phyloP scores from a whole-genome alignment of 192 early-diverging fungal species.

The Jimgerdemannia lactiflua region DNA sequence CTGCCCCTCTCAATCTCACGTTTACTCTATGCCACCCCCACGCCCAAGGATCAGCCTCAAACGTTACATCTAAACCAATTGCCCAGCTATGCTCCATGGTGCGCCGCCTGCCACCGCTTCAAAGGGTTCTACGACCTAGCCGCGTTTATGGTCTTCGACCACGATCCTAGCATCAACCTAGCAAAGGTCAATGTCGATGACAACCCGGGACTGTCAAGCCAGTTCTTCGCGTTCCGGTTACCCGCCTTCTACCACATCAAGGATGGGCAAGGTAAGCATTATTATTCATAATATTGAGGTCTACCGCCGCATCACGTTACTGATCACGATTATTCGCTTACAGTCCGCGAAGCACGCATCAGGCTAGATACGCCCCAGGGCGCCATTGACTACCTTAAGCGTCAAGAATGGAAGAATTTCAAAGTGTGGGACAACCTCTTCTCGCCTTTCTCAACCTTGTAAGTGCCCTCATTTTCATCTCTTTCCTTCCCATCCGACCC shows the following conservation, averaged over 20 bases:
- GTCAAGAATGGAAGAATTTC: conserved; percentile 3
- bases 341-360: background rate
- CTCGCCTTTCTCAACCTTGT: conserved; percentile 20
- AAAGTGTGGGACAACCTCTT: conserved; percentile 11
- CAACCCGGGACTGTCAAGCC: conserved; percentile 25
- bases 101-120: conserved; percentile 23
- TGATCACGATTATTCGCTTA: background rate
- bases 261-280: conserved; percentile 22
- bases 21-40: too few species aligned
- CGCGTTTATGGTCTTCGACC: conserved; percentile 3
- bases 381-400: background rate
- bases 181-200: conserved; percentile 23
- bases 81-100: conserved; percentile 28
- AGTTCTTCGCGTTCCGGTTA: conserved; percentile 28
- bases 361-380: background rate
- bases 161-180: conserved; percentile 1
- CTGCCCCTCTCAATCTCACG: too few species aligned
- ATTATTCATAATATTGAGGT: background rate
- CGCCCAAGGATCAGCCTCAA: background rate
- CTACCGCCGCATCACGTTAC: too few species aligned
- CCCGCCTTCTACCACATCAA: conserved; percentile 32
- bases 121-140: conserved; percentile 6
- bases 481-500: too few species aligned
- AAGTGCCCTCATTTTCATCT: background rate
- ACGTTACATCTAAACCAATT: background rate